Base-by-base conservation (phyloP, 805 yeast species). In the Cyberlindnera mycetangii region DNA sequence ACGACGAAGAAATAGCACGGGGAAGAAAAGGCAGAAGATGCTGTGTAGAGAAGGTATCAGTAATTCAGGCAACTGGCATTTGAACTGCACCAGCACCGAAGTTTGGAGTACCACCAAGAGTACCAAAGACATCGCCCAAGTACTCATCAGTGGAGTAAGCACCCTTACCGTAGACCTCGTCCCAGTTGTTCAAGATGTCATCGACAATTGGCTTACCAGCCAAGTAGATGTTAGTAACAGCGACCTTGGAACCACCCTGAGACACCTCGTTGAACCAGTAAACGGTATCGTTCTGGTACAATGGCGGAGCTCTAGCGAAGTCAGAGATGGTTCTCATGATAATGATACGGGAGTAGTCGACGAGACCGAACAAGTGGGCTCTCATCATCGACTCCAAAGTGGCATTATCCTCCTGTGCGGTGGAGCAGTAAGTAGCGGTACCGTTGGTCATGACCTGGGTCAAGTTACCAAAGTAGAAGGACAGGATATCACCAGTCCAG, bases 401-500 rank as follows among this genome's bases (percentile, higher is more conserved):
- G 34, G 49, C 49, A 24, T 46, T 46, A 44, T 46, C 49, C 46
- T 46, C 49, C 44, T 46, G 49, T 7, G 49, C 49, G 22, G 49
- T 46, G 35, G 49, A 11, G 27, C 49, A 46, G 43, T 46, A 46
- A 4, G 49, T 46, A 18, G 49, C 49, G 27, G 44, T 21, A 5
- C 49, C 49, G 37, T 46, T 46, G 30, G 49, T 46, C 49, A 46
- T 46, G 16, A 46, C 27, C 21, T 36, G 41, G 34, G 49, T 46
- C 46, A 46, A 28, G 46, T 46, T 46, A 27, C 46, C 49, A 19
- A 46, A 46, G 44, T 46, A 46, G 46, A 42, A 42, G 30, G 46
- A 41, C 37, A 46, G 27, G 16, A 46, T 32, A 21, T 46, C 46
- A 39, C 49, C 49, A 18, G 46, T 7, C 46, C 46, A 46, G 41